A percentile compares a stretch with the other conserved stretches of the same genome.
Evolutionary conservation across 179 eudicot genomes (phyloP).

Genomic region (Silene vulgaris): DNA sequence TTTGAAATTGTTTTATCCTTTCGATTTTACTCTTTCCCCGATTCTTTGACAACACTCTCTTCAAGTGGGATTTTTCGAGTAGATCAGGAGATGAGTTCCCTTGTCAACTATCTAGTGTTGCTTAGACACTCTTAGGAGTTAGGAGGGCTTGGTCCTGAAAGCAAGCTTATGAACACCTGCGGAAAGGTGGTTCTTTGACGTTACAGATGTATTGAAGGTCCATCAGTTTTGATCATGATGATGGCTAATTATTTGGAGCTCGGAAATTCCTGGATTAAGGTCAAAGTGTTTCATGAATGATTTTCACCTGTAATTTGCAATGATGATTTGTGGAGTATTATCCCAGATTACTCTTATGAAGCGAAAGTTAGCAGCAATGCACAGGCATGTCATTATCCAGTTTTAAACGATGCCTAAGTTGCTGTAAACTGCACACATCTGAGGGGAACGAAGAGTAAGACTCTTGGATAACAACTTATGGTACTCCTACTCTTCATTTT

Average conservation of each 20-base stretch:
- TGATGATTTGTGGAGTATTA: too few relatives aligned
- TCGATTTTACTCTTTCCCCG: neutral
- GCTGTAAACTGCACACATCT: too few relatives aligned
- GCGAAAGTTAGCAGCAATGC: too few relatives aligned
- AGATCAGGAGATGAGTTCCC: neutral
- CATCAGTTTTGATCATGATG: neutral
- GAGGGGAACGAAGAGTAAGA: too few relatives aligned
- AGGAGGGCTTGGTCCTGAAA: neutral
- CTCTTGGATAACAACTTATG: too few relatives aligned
- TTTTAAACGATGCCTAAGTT: too few relatives aligned
- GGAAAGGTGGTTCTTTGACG: neutral
- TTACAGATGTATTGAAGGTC: neutral
- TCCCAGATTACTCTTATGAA: too few relatives aligned
- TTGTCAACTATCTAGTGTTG: neutral
- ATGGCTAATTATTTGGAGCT: neutral
- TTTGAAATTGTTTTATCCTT: neutral
- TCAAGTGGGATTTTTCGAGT: constrained; percentile 1
- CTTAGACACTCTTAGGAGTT: neutral
- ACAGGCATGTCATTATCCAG: too few relatives aligned
- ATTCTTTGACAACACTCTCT: neutral
- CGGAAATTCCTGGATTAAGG: neutral
- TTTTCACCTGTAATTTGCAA: too few relatives aligned
- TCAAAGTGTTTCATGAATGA: neutral
- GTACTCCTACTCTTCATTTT: too few relatives aligned
- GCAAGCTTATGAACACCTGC: constrained; percentile 2